Conservation (phyloP, 108 stramenopile genomes). For the Poteriospumella lacustris region DNA sequence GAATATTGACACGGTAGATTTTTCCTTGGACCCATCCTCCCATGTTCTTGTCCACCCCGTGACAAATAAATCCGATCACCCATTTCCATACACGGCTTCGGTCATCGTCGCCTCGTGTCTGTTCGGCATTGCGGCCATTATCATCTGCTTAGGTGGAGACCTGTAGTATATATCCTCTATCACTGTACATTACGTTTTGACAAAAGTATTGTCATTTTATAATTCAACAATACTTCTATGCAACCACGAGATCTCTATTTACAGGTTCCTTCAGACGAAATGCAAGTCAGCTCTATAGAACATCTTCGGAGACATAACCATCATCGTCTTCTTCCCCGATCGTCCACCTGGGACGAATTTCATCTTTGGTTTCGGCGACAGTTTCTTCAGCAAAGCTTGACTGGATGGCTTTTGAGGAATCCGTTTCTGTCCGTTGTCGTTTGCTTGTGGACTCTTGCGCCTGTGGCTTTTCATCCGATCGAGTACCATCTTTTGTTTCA, state of each 20-base stretch:
- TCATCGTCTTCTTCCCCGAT: not conserved
- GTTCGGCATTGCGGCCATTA: not conserved
- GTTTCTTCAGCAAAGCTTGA: no score
- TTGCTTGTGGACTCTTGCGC: no score
- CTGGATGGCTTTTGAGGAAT: no score
- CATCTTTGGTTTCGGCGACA: no score
- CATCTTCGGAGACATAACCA: not conserved
- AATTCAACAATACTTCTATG: not conserved
- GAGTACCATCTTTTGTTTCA: not conserved
- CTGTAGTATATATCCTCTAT: not conserved
- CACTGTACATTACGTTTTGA: not conserved
- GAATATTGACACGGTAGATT: no score
- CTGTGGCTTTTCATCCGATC: not conserved
- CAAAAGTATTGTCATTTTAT: not conserved
- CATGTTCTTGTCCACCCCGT: no score
- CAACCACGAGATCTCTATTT: not conserved
- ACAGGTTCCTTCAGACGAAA: not conserved
- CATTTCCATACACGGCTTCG: not conserved
- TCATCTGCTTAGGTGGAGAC: not conserved
- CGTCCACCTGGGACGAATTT: not conserved
- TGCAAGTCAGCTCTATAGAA: not conserved
- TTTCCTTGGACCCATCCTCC: no score
- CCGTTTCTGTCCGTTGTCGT: no score
- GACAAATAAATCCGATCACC: no score
- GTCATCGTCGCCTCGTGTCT: not conserved